A percentile compares a stretch with the other conserved stretches of the same genome.
These are phyloP conservation scores for Chloris gayana DNA, from an alignment of 176 grass and related monocot species.

Conservation along the genomic window DNA sequence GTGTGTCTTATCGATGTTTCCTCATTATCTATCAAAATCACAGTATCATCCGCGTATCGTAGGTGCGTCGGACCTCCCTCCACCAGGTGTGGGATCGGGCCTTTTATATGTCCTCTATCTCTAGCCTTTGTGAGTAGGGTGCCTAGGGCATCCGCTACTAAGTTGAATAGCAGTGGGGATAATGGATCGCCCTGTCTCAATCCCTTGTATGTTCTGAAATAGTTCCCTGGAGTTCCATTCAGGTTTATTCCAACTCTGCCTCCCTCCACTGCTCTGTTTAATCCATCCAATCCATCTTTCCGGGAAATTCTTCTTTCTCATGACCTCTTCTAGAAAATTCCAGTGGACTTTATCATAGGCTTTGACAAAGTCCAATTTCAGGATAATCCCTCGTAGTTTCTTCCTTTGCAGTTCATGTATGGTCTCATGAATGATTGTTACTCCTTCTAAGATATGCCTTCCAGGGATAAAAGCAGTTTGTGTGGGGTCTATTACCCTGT, in stretches of 20 bases:
- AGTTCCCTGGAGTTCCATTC: not conserved
- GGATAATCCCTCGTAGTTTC: not conserved
- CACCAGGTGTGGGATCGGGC: not conserved
- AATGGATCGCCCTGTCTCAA: not conserved
- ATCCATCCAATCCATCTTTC: not conserved
- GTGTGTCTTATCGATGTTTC: rapidly evolving
- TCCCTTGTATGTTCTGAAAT: not conserved
- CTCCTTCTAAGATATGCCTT: not conserved
- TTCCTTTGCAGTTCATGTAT: not conserved
- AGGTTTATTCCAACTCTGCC: not conserved
- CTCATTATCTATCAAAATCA: not conserved
- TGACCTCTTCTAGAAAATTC: no score
- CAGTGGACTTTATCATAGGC: no score
- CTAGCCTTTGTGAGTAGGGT: not conserved
- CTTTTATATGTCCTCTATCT: not conserved
- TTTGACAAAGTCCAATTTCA: not conserved
- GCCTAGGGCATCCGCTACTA: not conserved
- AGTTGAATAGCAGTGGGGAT: not conserved
- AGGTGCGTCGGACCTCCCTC: not conserved
- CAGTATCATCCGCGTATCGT: not conserved
- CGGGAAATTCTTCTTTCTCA: not conserved
- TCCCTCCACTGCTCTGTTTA: not conserved
- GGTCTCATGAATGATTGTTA: not conserved
- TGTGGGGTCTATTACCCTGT: not conserved
- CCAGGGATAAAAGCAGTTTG: not conserved